These are phyloP conservation scores for Bryoerythrophyllum caledonicum DNA, from an alignment of 225 moss, liverwort and hornwort species.

Conservation along the genomic window DNA sequence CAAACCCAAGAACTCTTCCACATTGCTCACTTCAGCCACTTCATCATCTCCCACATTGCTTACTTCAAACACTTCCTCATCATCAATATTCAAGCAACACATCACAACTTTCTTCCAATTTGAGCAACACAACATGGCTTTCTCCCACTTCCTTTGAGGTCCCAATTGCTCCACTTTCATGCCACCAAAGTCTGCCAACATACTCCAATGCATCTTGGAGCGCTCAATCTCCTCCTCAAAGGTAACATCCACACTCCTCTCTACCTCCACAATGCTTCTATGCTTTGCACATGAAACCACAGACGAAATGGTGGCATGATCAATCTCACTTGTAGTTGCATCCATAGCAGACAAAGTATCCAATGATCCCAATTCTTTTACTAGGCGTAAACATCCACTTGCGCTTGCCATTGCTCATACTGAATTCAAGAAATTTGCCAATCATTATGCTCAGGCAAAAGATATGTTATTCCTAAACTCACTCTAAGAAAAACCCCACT, in stretches of 20 bases:
- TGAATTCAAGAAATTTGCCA: not conserved
- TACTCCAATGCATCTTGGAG: not conserved
- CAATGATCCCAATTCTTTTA: not conserved
- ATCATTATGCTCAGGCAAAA: not conserved
- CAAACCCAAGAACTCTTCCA: too few species aligned
- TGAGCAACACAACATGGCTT: too few species aligned
- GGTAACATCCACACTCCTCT: not conserved
- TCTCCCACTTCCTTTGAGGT: too few species aligned
- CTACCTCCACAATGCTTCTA: not conserved
- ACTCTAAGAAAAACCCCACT: not conserved
- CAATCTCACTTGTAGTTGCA: not conserved
- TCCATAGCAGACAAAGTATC: not conserved
- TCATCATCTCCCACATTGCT: too few species aligned
- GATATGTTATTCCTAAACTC: not conserved
- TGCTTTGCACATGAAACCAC: fast-evolving
- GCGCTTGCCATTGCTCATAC: not conserved
- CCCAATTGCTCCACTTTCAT: not conserved
- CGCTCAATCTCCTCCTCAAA: not conserved
- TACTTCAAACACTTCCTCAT: too few species aligned
- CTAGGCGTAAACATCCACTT: not conserved
- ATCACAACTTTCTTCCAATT: too few species aligned
- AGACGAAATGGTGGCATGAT: too few species aligned
- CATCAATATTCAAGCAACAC: too few species aligned
- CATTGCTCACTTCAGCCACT: too few species aligned
- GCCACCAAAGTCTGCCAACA: not conserved